Conservation (phyloP, 2,329 filamentous ascomycete genomes). For the Talaromyces sp. region DNA sequence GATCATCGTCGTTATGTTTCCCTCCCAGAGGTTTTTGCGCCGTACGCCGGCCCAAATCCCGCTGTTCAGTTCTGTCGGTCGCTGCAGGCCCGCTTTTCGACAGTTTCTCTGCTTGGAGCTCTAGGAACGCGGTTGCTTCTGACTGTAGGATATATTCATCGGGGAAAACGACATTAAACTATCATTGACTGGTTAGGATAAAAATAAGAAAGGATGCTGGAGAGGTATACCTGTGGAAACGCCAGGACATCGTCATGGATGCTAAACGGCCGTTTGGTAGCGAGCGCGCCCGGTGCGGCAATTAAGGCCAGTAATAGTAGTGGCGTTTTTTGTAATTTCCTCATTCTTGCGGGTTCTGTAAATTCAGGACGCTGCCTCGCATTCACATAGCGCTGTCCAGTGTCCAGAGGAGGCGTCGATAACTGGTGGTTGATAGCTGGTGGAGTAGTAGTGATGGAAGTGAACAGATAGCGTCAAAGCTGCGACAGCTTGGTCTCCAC, state of each 20-base stretch:
- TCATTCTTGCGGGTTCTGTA: background rate
- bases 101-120: conserved; percentile 17
- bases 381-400: background rate
- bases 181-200: background rate
- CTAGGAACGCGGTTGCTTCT: conserved; percentile 57
- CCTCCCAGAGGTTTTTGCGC: conserved; percentile 28
- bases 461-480: conserved; percentile 5
- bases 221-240: conserved; percentile 65
- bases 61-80: conserved; percentile 1
- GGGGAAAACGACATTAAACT: conserved; percentile 78
- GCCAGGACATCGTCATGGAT: conserved; percentile 84
- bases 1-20: conserved; percentile 49
- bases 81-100: conserved; percentile 8
- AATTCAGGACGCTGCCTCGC: background rate
- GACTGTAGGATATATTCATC: conserved; percentile 65
- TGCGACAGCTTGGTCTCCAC: background rate
- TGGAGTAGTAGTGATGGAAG: background rate
- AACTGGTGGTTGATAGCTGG: background rate
- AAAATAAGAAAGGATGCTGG: background rate
- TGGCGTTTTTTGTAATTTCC: conserved; percentile 11
- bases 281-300: conserved; percentile 34
- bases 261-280: conserved; percentile 63
- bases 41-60: conserved; percentile 9
- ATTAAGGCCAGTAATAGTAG: conserved; percentile 28
- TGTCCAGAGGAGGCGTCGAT: background rate